phyloP scores from a whole-genome alignment of 75 land plant genomes.

The Selaginella tamariscina region DNA sequence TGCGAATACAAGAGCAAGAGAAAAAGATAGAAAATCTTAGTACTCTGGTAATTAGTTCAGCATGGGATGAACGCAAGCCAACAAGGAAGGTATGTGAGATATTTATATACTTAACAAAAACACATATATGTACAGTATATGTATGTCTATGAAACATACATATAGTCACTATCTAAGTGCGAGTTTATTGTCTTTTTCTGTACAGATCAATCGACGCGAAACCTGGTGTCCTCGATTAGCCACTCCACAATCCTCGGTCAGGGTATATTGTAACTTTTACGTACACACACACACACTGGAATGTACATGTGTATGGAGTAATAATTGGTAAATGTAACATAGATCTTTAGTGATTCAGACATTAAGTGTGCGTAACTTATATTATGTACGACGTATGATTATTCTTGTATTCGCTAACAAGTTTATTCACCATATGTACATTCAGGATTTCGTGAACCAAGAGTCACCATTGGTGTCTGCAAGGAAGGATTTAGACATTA shows the following conservation, averaged over 20 bases:
- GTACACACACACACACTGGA: not conserved
- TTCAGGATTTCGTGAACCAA: not conserved
- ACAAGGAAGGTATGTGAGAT: conserved; percentile 27
- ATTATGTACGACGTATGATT: conserved; percentile 3
- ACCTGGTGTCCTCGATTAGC: conserved; percentile 23
- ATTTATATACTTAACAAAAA: not conserved
- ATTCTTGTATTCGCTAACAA: not conserved
- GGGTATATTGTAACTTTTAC: conserved; percentile 4
- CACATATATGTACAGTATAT: not conserved
- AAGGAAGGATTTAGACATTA: not conserved
- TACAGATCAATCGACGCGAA: conserved; percentile 25
- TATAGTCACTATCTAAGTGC: too few species aligned
- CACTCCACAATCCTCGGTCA: conserved; percentile 11
- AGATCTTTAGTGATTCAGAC: not conserved
- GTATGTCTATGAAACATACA: too few species aligned
- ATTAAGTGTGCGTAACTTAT: not conserved
- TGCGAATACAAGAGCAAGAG: conserved; percentile 62
- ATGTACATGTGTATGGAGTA: conserved; percentile 2
- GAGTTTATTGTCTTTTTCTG: not conserved
- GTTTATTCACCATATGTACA: not conserved
- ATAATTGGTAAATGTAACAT: not conserved
- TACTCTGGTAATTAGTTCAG: conserved; percentile 35
- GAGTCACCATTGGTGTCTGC: not conserved
- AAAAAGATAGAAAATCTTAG: conserved; percentile 60
- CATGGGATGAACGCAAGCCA: conserved; percentile 25